These are phyloP conservation scores for Stenogyne calaminthoides DNA, from an alignment of 305 asterid species.

Conservation along the genomic window DNA sequence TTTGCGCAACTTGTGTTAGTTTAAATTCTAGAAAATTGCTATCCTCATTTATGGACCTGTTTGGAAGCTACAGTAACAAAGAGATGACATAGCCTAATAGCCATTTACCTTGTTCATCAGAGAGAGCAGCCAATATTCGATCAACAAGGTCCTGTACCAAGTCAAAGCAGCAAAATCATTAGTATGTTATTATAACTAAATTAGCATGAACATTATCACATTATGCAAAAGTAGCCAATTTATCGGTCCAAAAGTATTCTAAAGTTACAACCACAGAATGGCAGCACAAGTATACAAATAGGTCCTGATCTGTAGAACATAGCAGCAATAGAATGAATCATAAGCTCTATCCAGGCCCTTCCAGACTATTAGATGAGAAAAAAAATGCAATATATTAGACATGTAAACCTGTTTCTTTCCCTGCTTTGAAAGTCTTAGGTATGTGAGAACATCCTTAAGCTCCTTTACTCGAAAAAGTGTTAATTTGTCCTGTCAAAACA, in stretches of 20 bases:
- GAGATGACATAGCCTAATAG: constrained; percentile 14
- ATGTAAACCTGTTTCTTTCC: constrained; percentile 94
- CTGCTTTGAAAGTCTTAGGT: constrained; percentile 88
- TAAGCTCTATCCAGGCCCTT: constrained; percentile 2
- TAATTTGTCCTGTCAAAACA: constrained; percentile 69
- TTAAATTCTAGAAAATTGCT: constrained; percentile 7
- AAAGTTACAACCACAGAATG: constrained; percentile 5
- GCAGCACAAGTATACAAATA: neutral
- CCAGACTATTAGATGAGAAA: constrained; percentile 24
- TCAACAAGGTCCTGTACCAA: constrained; percentile 90
- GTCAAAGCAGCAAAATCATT: constrained; percentile 23
- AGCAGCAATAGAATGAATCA: neutral
- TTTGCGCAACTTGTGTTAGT: constrained; percentile 10
- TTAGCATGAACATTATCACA: neutral
- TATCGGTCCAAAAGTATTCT: neutral
- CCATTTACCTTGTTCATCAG: constrained; percentile 78
- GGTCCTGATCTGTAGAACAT: neutral
- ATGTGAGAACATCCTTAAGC: constrained; percentile 90
- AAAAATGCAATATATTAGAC: constrained; percentile 6
- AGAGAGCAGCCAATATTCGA: constrained; percentile 71
- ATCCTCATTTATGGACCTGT: constrained; percentile 2
- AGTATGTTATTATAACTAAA: constrained; percentile 14
- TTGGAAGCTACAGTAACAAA: constrained; percentile 22
- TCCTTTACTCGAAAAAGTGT: constrained; percentile 87
- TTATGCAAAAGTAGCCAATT: constrained; percentile 2